These are phyloP conservation scores for Vararia minispora DNA, from an alignment of 768 basidiomycete genomes.

Conservation along the genomic window DNA sequence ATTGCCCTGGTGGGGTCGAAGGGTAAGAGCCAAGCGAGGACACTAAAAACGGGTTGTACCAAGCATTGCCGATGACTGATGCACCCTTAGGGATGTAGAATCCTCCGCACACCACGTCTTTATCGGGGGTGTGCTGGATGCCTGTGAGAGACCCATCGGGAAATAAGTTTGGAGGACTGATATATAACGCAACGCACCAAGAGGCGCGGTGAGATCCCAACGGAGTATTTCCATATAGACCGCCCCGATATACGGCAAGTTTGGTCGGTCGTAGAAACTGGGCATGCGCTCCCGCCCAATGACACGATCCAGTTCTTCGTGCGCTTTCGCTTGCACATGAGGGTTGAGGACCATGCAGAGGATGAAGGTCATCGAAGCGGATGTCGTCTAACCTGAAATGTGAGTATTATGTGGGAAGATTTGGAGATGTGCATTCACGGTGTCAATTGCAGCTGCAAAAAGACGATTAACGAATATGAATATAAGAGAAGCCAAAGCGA, in stretches of 20 bases:
- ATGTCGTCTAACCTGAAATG: slow-evolving; percentile 10
- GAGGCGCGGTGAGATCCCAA: slow-evolving; percentile 15
- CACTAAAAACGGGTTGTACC: slow-evolving; percentile 6
- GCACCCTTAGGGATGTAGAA: slow-evolving; percentile 18
- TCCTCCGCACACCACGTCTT: slow-evolving; percentile 19
- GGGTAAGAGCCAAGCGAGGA: background rate
- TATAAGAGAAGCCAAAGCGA: background rate
- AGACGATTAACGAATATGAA: background rate
- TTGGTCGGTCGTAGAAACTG: slow-evolving; percentile 15
- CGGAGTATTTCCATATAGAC: slow-evolving; percentile 17
- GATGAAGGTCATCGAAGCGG: slow-evolving; percentile 16
- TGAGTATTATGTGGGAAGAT: background rate
- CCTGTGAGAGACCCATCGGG: background rate
- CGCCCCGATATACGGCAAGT: slow-evolving; percentile 16
- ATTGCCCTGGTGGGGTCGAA: slow-evolving; percentile 12
- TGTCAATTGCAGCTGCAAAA: slow-evolving; percentile 2
- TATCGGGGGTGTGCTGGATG: slow-evolving; percentile 13
- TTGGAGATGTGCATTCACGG: background rate
- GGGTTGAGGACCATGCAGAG: slow-evolving; percentile 18
- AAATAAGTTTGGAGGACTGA: background rate
- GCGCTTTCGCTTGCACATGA: slow-evolving; percentile 17
- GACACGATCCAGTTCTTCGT: slow-evolving; percentile 19
- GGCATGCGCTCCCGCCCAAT: slow-evolving; percentile 19
- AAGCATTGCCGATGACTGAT: slow-evolving; percentile 17
- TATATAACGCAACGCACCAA: slow-evolving; percentile 6